Percentiles rank a stretch among this genome's conserved stretches.
phyloP scores from a whole-genome alignment of 169 alveolate genomes.

The Eimeria tenella region DNA sequence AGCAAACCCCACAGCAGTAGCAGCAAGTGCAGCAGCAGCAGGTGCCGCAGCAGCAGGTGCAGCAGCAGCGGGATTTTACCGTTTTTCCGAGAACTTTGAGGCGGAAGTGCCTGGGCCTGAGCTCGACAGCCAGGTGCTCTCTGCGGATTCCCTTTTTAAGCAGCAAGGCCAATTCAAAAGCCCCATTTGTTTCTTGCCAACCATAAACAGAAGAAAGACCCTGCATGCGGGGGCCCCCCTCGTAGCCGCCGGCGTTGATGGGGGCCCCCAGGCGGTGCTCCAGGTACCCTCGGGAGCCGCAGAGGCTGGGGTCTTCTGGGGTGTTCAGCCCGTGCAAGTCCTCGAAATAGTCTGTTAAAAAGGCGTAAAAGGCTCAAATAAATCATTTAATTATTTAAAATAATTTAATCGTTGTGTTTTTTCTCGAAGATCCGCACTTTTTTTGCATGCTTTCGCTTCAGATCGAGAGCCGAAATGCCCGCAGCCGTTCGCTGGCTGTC shows the following conservation, averaged over 20 bases:
- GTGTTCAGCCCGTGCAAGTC: neutral
- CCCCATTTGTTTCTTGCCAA: neutral
- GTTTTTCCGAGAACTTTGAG: neutral
- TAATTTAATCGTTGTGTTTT: neutral
- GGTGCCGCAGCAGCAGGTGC: neutral
- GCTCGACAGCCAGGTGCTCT: neutral
- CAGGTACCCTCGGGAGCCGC: neutral
- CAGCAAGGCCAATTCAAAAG: neutral
- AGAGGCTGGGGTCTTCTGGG: slow-evolving; percentile 17
- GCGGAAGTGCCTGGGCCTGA: neutral
- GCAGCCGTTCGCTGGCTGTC: too few species aligned
- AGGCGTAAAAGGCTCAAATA: neutral
- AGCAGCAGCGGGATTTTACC: neutral
- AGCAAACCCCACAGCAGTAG: too few species aligned
- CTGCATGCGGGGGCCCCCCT: slow-evolving; percentile 7
- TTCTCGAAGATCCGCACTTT: neutral
- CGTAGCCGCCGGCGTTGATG: slow-evolving; percentile 2
- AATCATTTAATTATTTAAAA: too few species aligned
- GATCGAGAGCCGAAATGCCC: neutral
- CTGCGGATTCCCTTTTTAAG: neutral
- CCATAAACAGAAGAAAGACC: slow-evolving; percentile 1
- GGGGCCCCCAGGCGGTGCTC: neutral
- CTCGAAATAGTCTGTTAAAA: neutral
- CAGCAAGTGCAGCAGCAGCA: neutral
- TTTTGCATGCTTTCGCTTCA: neutral